These are phyloP conservation scores for Laburnicola sp. DNA, from an alignment of 2,329 filamentous ascomycete species.

Conservation along the genomic window DNA sequence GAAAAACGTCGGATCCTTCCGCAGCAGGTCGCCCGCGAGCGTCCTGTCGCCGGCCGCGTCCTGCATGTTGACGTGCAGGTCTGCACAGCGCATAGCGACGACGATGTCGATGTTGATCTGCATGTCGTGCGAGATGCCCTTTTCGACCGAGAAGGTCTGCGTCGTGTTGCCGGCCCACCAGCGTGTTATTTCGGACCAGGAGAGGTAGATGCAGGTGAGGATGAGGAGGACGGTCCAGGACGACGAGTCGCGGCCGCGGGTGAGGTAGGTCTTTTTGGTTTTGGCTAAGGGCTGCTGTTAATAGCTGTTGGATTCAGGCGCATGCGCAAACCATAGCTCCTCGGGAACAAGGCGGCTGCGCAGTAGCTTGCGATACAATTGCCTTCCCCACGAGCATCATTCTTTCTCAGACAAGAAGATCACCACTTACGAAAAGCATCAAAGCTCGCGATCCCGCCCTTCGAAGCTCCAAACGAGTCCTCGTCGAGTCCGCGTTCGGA, in stretches of 20 bases:
- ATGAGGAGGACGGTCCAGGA: constrained; percentile 90
- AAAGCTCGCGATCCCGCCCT: constrained; percentile 72
- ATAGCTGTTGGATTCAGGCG: constrained; percentile 1
- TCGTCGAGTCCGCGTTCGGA: constrained; percentile 69
- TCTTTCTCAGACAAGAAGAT: constrained; percentile 5
- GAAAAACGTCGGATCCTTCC: constrained; percentile 80
- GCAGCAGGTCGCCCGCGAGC: constrained; percentile 73
- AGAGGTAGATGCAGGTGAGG: constrained; percentile 72
- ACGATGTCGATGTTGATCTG: constrained; percentile 97
- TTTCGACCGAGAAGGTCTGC: constrained; percentile 92
- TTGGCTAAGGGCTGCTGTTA: constrained; percentile 66
- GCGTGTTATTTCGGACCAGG: constrained; percentile 73
- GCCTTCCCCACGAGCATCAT: no score
- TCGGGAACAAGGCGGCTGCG: constrained; percentile 6
- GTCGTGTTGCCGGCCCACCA: constrained; percentile 86
- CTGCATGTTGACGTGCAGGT: constrained; percentile 96
- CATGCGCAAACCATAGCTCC: background rate
- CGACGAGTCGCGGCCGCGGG: constrained; percentile 80
- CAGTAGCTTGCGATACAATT: background rate
- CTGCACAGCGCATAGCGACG: constrained; percentile 80
- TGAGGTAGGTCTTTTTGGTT: constrained; percentile 90
- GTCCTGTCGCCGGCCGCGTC: constrained; percentile 93
- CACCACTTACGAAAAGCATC: constrained; percentile 88
- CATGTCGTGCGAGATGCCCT: constrained; percentile 81
- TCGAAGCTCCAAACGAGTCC: constrained; percentile 75